Evolutionary conservation across 2,329 filamentous ascomycete species (phyloP), one percentile per base, ranked within the genome.

Genomic region (Chaetomium globosum): DNA sequence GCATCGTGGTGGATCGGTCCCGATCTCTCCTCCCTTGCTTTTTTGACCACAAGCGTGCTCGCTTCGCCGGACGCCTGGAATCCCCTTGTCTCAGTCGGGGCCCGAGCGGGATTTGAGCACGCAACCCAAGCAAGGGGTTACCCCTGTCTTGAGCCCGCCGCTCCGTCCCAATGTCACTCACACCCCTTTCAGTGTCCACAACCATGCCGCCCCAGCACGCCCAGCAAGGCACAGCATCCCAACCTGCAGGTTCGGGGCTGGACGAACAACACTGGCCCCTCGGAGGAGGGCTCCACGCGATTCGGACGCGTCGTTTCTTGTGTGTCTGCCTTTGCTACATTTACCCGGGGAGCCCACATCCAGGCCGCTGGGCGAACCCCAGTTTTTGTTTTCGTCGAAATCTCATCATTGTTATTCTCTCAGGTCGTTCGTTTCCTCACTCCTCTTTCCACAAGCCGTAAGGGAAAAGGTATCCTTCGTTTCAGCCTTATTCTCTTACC

Each of bases 311-410:
- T 68, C 57, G 59, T 49, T 28, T 48, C 56, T 60, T 51, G 46
- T 57, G 46, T 57, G 31, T 63, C 59, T 51, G 43, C 5, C 28
- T 60, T n/a, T 63, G 46, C 68, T 69, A 70, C 67, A 69, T 69
- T 70, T 70, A 70, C 53, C 68, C 68, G 65, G 59, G 54, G 59
- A 59, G 65, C 67, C 68, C 68, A 63, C 68, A 51, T 13, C 51
- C 36, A 59, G 52, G 16, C 23, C 36, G 26, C 6, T 49, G 54
- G 60, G 52, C 63, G 67, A 66, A 65, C 65, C 65, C 53, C 61
- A 64, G 66, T 48, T 62, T 67, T 62, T 59, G 63, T 58, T 64
- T 58, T 23, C 48, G 9, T 49, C 36, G 36, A 19, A 39, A 16
- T 39, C 36, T 39, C 7, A n/a, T 28, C 10, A 9, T 31, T 16